Evolutionary conservation across 148 eudicot species (phyloP).

Genomic region (Chenopodium album): DNA sequence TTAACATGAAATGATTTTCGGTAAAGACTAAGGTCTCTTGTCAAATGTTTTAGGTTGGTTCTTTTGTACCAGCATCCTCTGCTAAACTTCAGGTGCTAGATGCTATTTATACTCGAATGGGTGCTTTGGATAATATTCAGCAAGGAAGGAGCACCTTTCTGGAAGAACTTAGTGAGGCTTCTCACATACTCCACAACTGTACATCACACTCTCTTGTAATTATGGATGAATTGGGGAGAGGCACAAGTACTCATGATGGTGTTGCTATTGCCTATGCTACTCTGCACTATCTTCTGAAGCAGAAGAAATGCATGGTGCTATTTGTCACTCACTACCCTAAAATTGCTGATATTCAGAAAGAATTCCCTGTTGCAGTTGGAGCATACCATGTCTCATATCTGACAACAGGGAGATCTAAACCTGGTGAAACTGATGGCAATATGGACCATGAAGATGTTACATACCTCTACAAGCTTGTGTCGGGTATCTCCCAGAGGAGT

Average conservation of each 20-base stretch:
- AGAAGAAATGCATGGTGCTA: slow-evolving; percentile 68
- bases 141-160: slow-evolving; percentile 93
- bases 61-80: slow-evolving; percentile 85
- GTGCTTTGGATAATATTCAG: slow-evolving; percentile 92
- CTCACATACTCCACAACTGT: slow-evolving; percentile 65
- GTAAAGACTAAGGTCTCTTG: background rate
- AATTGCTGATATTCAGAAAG: slow-evolving; percentile 59
- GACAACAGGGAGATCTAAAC: slow-evolving; percentile 38
- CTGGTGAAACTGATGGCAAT: slow-evolving; percentile 19
- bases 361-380: slow-evolving; percentile 76
- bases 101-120: slow-evolving; percentile 88
- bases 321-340: slow-evolving; percentile 98
- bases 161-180: slow-evolving; percentile 90
- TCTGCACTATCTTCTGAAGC: slow-evolving; percentile 69
- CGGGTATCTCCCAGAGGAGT: slow-evolving; percentile 84
- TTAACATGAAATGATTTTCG: background rate
- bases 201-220: slow-evolving; percentile 76
- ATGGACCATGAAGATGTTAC: slow-evolving; percentile 58
- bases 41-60: slow-evolving; percentile 62
- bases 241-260: slow-evolving; percentile 98
- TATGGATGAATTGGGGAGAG: slow-evolving; percentile 95
- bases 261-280: slow-evolving; percentile 97
- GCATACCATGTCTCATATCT: slow-evolving; percentile 88
- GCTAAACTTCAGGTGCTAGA: slow-evolving; percentile 84
- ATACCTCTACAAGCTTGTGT: slow-evolving; percentile 85